phyloP scores from a whole-genome alignment of 371 early-diverging fungal genomes.

The Circinella minor region DNA sequence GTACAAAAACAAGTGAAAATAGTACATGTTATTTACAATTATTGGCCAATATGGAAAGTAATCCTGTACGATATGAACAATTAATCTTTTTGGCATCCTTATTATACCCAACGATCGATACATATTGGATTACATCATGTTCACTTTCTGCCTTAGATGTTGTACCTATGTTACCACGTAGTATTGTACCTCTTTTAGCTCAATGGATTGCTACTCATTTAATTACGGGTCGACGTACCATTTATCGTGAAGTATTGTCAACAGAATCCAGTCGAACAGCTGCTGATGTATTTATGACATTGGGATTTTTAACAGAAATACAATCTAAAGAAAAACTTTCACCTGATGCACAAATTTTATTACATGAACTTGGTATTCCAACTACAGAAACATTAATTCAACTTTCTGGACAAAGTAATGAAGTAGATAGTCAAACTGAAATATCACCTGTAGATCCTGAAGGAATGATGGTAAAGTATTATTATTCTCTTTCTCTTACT shows the following conservation, averaged over 20 bases:
- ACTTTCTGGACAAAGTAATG: conserved; percentile 49
- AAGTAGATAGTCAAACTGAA: conserved; percentile 36
- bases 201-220: conserved; percentile 60
- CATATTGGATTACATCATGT: conserved; percentile 58
- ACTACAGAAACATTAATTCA: conserved; percentile 50
- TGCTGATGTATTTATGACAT: conserved; percentile 47
- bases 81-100: conserved; percentile 49
- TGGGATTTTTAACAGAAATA: conserved; percentile 49
- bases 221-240: conserved; percentile 49
- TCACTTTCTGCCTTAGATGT: conserved; percentile 54
- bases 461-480: conserved; percentile 59
- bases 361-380: conserved; percentile 54
- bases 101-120: conserved; percentile 53
- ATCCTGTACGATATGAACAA: conserved; percentile 44
- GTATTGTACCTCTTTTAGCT: conserved; percentile 45
- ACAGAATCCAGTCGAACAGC: conserved; percentile 52
- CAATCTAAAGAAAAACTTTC: conserved; percentile 49
- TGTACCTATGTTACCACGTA: conserved; percentile 51
- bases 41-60: conserved; percentile 39
- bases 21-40: conserved; percentile 19
- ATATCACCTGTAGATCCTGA: conserved; percentile 49
- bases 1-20: conserved; percentile 8
- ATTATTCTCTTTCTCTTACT: too few relatives aligned
- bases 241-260: conserved; percentile 53
- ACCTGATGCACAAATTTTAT: conserved; percentile 51